Percentiles rank a stretch among this genome's conserved stretches.
Conservation (phyloP, 73 alveolate genomes). For the Tetrahymena malaccensis region DNA sequence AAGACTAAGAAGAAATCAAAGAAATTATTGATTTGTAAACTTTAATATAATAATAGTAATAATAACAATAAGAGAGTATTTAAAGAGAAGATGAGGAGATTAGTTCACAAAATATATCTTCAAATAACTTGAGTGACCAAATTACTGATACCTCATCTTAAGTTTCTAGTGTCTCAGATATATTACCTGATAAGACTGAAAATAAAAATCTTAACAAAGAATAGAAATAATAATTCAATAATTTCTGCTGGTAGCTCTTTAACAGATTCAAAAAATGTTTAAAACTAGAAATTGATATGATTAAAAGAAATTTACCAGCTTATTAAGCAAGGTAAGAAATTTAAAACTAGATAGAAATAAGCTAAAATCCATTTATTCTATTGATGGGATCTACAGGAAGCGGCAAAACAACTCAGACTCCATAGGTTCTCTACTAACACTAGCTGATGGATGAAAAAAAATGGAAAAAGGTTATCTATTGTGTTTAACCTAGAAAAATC, state of each 20-base stretch:
- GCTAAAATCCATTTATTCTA: not conserved
- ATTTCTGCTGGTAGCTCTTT: not conserved
- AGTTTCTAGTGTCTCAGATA: too few species aligned
- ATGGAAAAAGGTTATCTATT: conserved; percentile 26
- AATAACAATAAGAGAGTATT: not conserved
- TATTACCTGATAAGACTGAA: not conserved
- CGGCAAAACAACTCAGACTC: conserved; percentile 77
- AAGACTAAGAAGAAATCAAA: not conserved
- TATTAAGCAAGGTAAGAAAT: not conserved
- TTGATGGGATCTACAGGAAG: conserved; percentile 74
- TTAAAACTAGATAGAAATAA: too few species aligned
- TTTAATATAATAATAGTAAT: not conserved
- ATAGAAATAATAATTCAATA: not conserved
- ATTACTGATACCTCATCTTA: too few species aligned
- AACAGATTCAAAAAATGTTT: not conserved
- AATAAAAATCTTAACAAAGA: not conserved
- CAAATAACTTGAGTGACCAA: too few species aligned
- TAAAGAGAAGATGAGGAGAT: not conserved
- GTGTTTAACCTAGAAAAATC: conserved; percentile 87
- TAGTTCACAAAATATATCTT: too few species aligned
- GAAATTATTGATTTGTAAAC: not conserved
- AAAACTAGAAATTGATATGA: not conserved
- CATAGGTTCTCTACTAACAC: conserved; percentile 48
- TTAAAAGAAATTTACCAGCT: not conserved
- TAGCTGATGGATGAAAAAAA: conserved; percentile 20